phyloP scores from a whole-genome alignment of 2,329 filamentous ascomycete genomes.

The Passalora sequoiae region DNA sequence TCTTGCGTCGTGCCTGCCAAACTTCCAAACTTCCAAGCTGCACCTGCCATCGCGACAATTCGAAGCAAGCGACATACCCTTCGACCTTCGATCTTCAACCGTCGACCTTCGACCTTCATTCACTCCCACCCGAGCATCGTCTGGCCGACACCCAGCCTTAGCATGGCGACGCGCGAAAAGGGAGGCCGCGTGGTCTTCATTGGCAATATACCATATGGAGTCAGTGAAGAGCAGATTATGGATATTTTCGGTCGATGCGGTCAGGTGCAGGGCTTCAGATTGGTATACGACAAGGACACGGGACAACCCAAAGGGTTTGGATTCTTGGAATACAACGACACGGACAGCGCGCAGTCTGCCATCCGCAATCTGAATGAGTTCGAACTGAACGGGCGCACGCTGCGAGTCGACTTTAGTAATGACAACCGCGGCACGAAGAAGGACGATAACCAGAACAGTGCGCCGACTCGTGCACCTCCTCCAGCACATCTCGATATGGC shows the following conservation, averaged over 20 bases:
- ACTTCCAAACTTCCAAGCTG: not conserved
- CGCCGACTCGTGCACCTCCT: conserved; percentile 30
- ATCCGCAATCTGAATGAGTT: conserved; percentile 93
- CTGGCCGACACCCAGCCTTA: too few species aligned
- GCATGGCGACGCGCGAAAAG: conserved; percentile 51
- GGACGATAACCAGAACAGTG: conserved; percentile 16
- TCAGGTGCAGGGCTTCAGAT: conserved; percentile 82
- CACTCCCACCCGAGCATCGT: too few species aligned
- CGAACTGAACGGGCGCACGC: conserved; percentile 89
- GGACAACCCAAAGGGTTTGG: conserved; percentile 94
- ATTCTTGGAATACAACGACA: conserved; percentile 91
- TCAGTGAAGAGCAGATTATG: conserved; percentile 92
- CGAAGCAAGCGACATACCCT: not conserved
- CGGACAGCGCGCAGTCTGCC: conserved; percentile 85
- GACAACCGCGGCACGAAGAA: conserved; percentile 62
- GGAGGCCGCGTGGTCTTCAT: conserved; percentile 77
- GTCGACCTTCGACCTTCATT: not conserved
- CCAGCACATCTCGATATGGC: conserved; percentile 43
- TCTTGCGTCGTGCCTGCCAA: not conserved
- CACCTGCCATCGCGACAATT: not conserved
- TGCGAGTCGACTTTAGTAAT: conserved; percentile 93
- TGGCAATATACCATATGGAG: conserved; percentile 80
- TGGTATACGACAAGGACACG: conserved; percentile 94
- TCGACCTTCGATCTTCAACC: not conserved
- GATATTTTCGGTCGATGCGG: conserved; percentile 89